Evolutionary conservation across 192 early-diverging fungal species (phyloP), one percentile per base, ranked within the genome.

Genomic region (Coemansia sp.): DNA sequence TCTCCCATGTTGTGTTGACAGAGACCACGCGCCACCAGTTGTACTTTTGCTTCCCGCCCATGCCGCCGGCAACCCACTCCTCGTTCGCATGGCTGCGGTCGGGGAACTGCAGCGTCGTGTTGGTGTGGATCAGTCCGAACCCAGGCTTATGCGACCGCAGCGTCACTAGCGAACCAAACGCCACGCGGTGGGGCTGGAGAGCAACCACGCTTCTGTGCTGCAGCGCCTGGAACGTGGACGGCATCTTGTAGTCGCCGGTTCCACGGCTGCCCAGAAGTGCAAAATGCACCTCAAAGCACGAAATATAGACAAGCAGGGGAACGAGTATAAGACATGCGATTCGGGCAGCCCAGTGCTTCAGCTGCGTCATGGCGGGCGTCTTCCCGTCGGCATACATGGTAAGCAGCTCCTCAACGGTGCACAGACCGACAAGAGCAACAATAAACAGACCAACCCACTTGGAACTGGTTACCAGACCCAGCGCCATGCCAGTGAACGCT

Each of bases 391-490:
- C 92, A 59, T 93, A 86, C 70, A 93, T 79, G 43, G 87, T 84
- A 87, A 93, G 93, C n/a, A 98, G 84, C 52, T 97, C 94, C 65
- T 94, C 89, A 18, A 95, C 72, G 0, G 96, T 98, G 70, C 92
- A 90, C 58, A 97, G 62, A 15, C 95, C 95, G 59, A 97, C 92
- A 21, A 97, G 76, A 3, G 92, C 91, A 23, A 94, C 87, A 39
- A 85, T 87, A 85, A 99, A 97, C 21, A 97, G 69, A 0, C 97
- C 97, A n/a, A 99, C 92, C 97, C 95, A 99, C 76, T 99, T 98
- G 56, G 93, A 85, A 84, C 89, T 92, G n/a, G 74, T 63, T 4
- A 88, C 85, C 39, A 76, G 49, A 16, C 91, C 91, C n/a, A 92
- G 72, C 9, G 89, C 86, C 6, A 87, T 7, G 19, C 91, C 91